Base-by-base conservation (phyloP, 495 filamentous ascomycete genomes). In the Tuber umbilicatum region DNA sequence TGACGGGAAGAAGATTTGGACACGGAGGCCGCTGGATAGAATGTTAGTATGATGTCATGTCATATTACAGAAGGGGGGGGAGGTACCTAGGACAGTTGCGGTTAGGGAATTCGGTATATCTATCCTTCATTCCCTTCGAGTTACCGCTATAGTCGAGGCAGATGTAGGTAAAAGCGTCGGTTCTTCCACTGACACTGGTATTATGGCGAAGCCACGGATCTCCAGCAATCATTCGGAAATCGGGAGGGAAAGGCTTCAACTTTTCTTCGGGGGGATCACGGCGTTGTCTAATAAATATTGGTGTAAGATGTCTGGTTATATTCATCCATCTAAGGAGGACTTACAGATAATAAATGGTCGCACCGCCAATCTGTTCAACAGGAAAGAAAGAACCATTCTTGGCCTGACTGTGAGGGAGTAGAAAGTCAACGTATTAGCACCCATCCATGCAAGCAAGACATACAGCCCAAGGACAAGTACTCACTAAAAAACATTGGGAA, bases 211-310 rank as follows among this genome's bases (percentile, higher is more conserved):
- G 82, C 73, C 77, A 83, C 0, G 90, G 85, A 79, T 91, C 85
- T 50, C 92, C 92, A 64, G 89, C 86, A 23, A 93, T 77, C 90
- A 94, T 93, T 75, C 91, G 91, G 82, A 92, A 91, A 39, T 88
- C 90, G 21, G 85, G 79, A 1, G 92, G 92, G 84, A 93, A 93
- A 27, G 91, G 84, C 71, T 86, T 83, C 77, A 92, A 86, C 50
- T 88, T 85, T 75, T 90, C 87, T 73, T 87, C 85, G 55, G 87
- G 86, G 2, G 86, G 81, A 60, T 87, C 88, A 73, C 87, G 86
- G 75, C 90, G 89, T 74, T 88, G 87, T 75, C 86, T 89, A 79
- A 60, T 40, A 85, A 83, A 42, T 64, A 42, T 79, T 50, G 75
- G 76, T 19, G 78, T 70, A n/a, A 21, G 16, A 69, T 23, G 9